Evolutionary conservation across 116 monocot genomes (phyloP).

Genomic region (Papilionanthe hybrid): DNA sequence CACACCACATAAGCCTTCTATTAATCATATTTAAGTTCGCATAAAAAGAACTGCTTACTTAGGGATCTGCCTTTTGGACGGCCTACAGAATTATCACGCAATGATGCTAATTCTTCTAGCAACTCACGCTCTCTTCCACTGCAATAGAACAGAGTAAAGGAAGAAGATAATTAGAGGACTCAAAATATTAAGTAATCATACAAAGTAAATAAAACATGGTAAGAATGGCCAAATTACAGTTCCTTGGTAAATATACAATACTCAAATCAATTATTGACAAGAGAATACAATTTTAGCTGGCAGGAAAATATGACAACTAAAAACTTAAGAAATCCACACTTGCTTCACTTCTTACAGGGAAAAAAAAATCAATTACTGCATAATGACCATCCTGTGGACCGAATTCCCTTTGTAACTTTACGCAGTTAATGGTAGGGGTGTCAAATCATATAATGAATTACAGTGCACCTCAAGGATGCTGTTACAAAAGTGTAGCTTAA

Average conservation of each 20-base stretch:
- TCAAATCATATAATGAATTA: background rate
- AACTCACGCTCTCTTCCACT: constrained; percentile 86
- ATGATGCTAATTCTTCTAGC: constrained; percentile 83
- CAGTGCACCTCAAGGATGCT: background rate
- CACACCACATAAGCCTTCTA: background rate
- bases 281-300: background rate
- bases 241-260: background rate
- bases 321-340: background rate
- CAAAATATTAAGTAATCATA: background rate
- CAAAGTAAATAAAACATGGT: background rate
- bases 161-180: background rate
- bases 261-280: background rate
- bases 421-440: background rate
- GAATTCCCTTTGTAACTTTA: background rate
- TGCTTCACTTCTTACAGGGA: background rate
- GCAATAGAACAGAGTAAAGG: constrained; percentile 13
- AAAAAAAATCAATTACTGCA: background rate
- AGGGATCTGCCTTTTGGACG: constrained; percentile 22
- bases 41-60: constrained; percentile 32
- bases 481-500: background rate
- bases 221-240: background rate
- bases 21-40: background rate
- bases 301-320: background rate
- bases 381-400: background rate
- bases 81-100: constrained; percentile 28